Evolutionary conservation across 441 rosid species (phyloP), one percentile per base, ranked within the genome.

Genomic region (Biscutella auriculata): DNA sequence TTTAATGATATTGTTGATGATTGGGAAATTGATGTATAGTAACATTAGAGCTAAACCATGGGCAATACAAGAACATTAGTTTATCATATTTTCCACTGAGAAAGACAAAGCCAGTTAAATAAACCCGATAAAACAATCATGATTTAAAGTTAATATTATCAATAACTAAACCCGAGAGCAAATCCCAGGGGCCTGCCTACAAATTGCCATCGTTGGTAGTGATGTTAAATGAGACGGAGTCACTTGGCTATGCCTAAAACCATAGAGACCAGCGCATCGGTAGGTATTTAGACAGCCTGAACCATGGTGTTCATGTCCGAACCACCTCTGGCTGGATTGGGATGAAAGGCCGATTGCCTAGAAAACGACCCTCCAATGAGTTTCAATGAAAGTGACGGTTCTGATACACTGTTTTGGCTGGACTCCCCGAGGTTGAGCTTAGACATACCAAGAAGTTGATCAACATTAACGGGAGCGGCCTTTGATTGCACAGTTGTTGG

Each of bases 311-410:
- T 63, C 72, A 79, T 65, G 48, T 74, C 63, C 30, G 85, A 65
- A 57, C 71, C 51, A 53, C 69, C 66, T 23, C 72, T 36, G 16
- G 68, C 47, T 3, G 88, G 84, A 57, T 73, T 80, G 12, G 88
- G 83, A 58, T 82, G 88, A 61, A 82, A 79, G 40, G 88, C 88
- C 1, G 88, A 82, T 62, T 73, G 85, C 68, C 97, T 75, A 3
- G 74, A 62, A 21, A 62, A 53, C 11, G 82, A 77, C 17, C 80
- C 85, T n/a, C 74, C 75, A 2, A 48, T 50, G 5, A 81, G 79
- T 44, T 69, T 77, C 50, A 76, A 23, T 0, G 85, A 79, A 36
- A 74, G 78, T 34, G 88, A 68, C 53, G 6, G 17, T 15, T 62
- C 49, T 4, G 83, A 69, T n/a, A 70, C 79, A 35, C 53, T 25